Evolutionary conservation across 2,329 filamentous ascomycete genomes (phyloP).

Genomic region (Fusarium coicis): DNA sequence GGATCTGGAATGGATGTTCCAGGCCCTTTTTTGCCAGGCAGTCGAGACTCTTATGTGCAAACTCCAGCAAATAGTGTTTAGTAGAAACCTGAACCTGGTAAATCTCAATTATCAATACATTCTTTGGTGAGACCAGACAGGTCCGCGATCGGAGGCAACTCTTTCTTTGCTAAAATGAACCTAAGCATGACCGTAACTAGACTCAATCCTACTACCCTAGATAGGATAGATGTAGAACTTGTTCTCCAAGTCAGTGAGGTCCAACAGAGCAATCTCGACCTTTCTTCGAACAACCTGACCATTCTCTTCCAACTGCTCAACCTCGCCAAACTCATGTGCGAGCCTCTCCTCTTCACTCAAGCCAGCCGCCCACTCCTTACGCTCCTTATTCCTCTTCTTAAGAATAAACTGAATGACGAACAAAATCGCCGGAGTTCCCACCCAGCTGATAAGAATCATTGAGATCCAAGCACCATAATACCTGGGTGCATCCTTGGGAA

Average conservation of each 20-base stretch:
- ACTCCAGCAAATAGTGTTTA: no score
- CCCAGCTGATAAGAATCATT: conserved; percentile 48
- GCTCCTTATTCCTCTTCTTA: conserved; percentile 45
- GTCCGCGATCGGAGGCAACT: neutral
- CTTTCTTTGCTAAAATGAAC: neutral
- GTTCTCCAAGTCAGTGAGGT: conserved; percentile 54
- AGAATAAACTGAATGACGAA: conserved; percentile 49
- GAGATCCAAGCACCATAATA: conserved; percentile 44
- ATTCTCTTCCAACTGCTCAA: conserved; percentile 44
- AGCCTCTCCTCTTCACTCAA: conserved; percentile 26
- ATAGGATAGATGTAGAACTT: conserved; percentile 51
- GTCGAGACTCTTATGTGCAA: fast-evolving
- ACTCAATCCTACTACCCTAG: neutral
- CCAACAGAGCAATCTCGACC: conserved; percentile 51
- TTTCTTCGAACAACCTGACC: conserved; percentile 45
- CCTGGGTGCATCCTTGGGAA: conserved; percentile 39
- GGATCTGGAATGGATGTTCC: neutral
- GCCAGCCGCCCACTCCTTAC: conserved; percentile 26
- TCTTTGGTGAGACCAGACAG: no score
- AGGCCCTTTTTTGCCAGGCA: fast-evolving
- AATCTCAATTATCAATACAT: neutral
- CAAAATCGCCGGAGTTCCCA: conserved; percentile 49
- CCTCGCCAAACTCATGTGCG: conserved; percentile 42
- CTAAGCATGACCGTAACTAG: no score
- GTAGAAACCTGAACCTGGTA: no score